These are phyloP conservation scores for Crepidotus variabilis DNA, from an alignment of 768 basidiomycete species.

Conservation along the genomic window DNA sequence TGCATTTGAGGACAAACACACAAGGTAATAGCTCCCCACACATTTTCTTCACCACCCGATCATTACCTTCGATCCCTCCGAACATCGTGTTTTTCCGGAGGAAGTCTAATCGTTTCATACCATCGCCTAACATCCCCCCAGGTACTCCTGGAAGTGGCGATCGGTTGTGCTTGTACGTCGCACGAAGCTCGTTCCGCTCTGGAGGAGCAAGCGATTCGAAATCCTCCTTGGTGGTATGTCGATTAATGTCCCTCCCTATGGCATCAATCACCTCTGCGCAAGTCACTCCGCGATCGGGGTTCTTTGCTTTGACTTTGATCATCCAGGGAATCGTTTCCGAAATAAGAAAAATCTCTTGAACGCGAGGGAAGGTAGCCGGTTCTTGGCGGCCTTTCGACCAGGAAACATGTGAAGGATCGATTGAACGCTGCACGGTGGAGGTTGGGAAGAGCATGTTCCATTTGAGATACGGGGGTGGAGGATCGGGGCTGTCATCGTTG, in stretches of 20 bases:
- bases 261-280: slow-evolving; percentile 62
- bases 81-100: slow-evolving; percentile 55
- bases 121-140: slow-evolving; percentile 61
- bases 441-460: slow-evolving; percentile 77
- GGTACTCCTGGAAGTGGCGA: slow-evolving; percentile 61
- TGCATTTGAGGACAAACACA: slow-evolving; percentile 56
- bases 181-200: slow-evolving; percentile 40
- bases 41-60: slow-evolving; percentile 36
- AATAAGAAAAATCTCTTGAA: slow-evolving; percentile 51
- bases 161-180: slow-evolving; percentile 63
- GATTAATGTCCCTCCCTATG: slow-evolving; percentile 47
- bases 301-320: slow-evolving; percentile 58
- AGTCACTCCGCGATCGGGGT: slow-evolving; percentile 57
- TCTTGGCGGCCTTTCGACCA: slow-evolving; percentile 67
- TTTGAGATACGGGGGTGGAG: slow-evolving; percentile 47
- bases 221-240: slow-evolving; percentile 47
- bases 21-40: slow-evolving; percentile 51
- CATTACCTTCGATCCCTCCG: slow-evolving; percentile 54
- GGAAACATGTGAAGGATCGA: slow-evolving; percentile 54
- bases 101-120: slow-evolving; percentile 67
- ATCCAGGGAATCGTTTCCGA: slow-evolving; percentile 69
- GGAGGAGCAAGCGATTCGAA: slow-evolving; percentile 35
- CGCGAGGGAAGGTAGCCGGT: slow-evolving; percentile 64
- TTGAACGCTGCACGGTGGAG: slow-evolving; percentile 56
- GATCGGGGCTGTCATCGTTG: slow-evolving; percentile 33